Evolutionary conservation across 805 yeast species (phyloP), one percentile per base, ranked within the genome.

Genomic region (Wickerhamiella sergipiensis): DNA sequence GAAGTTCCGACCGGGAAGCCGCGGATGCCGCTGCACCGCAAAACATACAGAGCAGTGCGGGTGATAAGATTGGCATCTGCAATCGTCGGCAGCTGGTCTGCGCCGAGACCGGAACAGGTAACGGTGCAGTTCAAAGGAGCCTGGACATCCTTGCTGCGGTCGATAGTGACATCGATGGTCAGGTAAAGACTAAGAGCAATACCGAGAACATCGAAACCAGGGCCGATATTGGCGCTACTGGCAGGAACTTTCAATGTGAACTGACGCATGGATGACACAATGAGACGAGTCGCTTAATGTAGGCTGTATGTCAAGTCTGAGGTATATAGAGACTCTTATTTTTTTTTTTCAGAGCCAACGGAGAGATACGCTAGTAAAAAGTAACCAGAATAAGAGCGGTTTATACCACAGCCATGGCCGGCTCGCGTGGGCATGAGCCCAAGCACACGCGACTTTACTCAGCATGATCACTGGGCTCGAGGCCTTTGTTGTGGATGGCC

Each of bases 221-320:
- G 98, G 8, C 98, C 98, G 49, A 92, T 90, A 62, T 92, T 92
- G 61, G 98, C 98, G 47, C 95, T 85, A 5, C 97, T 89, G 6
- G 97, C 96, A 3, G 98, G 98, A 17, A 90, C 63, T 23, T 48
- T 54, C 49, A 60, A 57, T 49, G 53, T 47, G 42, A 52, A 52
- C 24, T 50, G 44, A n/a, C 59, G 51, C 61, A 59, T 59, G 43
- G 23, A 10, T 18, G 39, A 17, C 38, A 29, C n/a, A 29, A 23
- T 10, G 33, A 12, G 33, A 24, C 8, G 26, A 24, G 26, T 24
- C 26, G 26, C 5, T 24, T n/a, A n/a, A n/a, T n/a, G n/a, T n/a
- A n/a, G n/a, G n/a, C n/a, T n/a, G n/a, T n/a, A 29, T 8, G 8
- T 29, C 13, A 29, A 9, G 8, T 8, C 8, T 29, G 36, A 13